Conservation (phyloP, 768 basidiomycete genomes). For the Suillus placidus region DNA sequence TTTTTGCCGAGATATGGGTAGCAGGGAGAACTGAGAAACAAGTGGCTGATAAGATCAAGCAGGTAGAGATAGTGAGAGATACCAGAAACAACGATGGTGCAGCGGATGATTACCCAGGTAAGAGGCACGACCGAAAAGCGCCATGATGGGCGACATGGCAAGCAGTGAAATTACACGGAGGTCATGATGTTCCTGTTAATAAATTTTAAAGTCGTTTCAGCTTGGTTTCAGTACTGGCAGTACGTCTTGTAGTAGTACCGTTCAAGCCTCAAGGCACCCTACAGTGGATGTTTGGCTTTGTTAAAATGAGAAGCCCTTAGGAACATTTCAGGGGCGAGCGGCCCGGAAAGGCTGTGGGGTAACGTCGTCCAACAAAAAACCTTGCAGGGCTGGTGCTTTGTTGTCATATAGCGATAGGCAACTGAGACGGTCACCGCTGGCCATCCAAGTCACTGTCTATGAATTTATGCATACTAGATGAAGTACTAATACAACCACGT, state of each 20-base stretch:
- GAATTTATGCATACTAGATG: neutral
- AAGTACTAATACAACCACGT: neutral
- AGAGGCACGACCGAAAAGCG: conserved; percentile 13
- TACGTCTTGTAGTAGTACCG: conserved; percentile 1
- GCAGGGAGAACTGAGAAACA: neutral
- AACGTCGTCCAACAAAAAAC: neutral
- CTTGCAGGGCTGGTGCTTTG: neutral
- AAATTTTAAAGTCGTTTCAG: neutral
- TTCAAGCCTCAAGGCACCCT: conserved; percentile 1
- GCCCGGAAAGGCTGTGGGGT: too few species aligned
- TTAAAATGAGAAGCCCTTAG: conserved; percentile 14
- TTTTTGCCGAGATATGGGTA: neutral
- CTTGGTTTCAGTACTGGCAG: conserved; percentile 5
- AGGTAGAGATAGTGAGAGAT: conserved; percentile 15
- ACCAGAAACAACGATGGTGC: conserved; percentile 14
- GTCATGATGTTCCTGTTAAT: conserved; percentile 22
- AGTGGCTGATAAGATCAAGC: conserved; percentile 7
- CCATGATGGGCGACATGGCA: conserved; percentile 17
- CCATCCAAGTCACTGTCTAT: neutral
- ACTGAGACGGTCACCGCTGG: neutral
- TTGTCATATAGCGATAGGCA: neutral
- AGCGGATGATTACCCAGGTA: conserved; percentile 5
- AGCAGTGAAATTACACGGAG: conserved; percentile 19
- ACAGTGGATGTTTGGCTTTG: conserved; percentile 22
- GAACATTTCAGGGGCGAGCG: neutral